Evolutionary conservation across 768 basidiomycete genomes (phyloP), one percentile per base, ranked within the genome.

Genomic region (Termitomyces sp.): DNA sequence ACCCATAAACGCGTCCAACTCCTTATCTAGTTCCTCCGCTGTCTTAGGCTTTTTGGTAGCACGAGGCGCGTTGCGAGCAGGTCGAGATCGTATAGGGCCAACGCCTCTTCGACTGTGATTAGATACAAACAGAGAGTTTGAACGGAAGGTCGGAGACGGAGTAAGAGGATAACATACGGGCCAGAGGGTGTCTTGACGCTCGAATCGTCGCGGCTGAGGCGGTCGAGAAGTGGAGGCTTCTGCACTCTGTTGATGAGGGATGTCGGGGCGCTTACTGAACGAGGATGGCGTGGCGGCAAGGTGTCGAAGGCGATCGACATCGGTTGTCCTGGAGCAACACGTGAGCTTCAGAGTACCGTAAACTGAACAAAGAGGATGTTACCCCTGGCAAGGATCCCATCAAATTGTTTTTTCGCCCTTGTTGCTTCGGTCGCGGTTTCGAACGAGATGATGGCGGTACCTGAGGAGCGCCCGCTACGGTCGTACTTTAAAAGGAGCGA

Each of bases 381-480:
- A 95, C 95, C 92, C 78, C 93, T 96, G 38, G 93, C 92, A 63
- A 93, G 81, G 67, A 92, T 88, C 49, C 94, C 93, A 70, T 94
- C 84, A 61, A 89, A 91, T 65, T 91, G 88, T 64, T 87, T 89
- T 76, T 92, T 92, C 57, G 94, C 94, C 61, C 83, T 80, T 43
- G 86, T 85, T 38, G 95, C 95, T 72, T 96, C 91, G 58, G 83
- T 80, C 17, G 83, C 67, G 2, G 87, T 92, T 75, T 92, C 89
- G 76, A 87, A 96, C 9, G 86, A 81, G 71, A 97, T 79, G 67
- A 86, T 83, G 60, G 90, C 95, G 67, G 86, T 81, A 62, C 95
- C 95, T 20, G 84, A 86, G 50, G 95, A 96, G 72, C 95, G 91
- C 66, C 95, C 95, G 68, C 94, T 96, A 72, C 91, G 88, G 78